Base-by-base conservation (phyloP, 2,329 filamentous ascomycete genomes). In the Emericellopsis atlantica region DNA sequence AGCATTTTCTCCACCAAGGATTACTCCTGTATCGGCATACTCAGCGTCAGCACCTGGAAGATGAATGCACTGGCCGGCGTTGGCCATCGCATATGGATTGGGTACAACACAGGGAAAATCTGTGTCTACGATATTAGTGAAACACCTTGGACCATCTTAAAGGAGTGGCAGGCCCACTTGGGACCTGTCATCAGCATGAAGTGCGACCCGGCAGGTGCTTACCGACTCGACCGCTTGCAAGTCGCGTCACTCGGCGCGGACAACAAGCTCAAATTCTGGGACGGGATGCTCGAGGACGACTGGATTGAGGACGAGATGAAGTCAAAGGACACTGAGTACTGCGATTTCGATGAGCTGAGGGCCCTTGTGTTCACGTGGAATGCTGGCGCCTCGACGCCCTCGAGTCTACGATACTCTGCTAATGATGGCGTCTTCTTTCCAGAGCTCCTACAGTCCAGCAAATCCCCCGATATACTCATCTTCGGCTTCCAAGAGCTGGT, bases 401-500 rank as follows among this genome's bases (percentile, higher is more conserved):
- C 79, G 44, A 84, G 81, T 52, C 66, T 96, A 29, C 75, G 84
- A 41, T 77, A 84, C 46, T 76, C 77, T 2, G 72, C 76, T 24
- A 65, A 74, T 40, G 86, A 94, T 52, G 74, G 76, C 10, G 70
- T 72, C 35, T 96, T 96, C 58, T 84, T 96, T 53, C 78, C 79
- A 48, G 78, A 90, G 43, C 72, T 94, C 14, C 68, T 98, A 22
- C 75, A 81, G 47, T 76, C 74, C n/a, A 80, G 83, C 46, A 74
- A 81, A 32, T 79, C 83, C 7, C 87, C 92, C 0, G 92, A 96
- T 50, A 88, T 98, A 39, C 64, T 96, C 3, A 76, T 96, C 1
- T 98, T 98, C 66, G 90, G 89, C 1, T 98, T 98, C 59, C 92
- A 98, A 59, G 92, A 98, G 60, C 72, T 98, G n/a, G 92, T 98